A percentile compares a stretch with the other conserved stretches of the same genome.
Evolutionary conservation across 2,329 filamentous ascomycete species (phyloP).

Genomic region (Grosmannia serpens): DNA sequence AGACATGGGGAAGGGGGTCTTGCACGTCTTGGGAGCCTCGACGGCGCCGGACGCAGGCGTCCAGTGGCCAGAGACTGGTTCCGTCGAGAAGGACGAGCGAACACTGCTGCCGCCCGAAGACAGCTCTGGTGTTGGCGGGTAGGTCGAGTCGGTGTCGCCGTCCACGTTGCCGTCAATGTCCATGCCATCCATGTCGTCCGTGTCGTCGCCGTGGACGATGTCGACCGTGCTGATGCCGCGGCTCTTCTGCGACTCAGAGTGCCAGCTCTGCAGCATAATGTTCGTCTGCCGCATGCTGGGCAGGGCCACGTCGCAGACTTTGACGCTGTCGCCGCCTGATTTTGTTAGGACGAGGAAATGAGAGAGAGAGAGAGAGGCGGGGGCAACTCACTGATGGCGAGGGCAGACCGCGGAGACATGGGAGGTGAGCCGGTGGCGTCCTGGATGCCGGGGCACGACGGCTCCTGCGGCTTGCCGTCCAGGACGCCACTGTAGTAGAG

Average conservation of each 20-base stretch:
- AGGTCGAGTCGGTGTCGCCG: not conserved
- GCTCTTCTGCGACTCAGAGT: not conserved
- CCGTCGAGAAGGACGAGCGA: constrained; percentile 6
- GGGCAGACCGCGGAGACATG: not conserved
- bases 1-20: not conserved
- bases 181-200: not conserved
- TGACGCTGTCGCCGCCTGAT: not conserved
- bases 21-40: not conserved
- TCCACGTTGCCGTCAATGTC: not conserved
- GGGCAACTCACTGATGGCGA: not conserved
- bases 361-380: not conserved
- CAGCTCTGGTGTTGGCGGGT: not conserved
- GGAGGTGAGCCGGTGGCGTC: not conserved
- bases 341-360: not conserved
- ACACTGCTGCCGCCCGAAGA: constrained; percentile 1
- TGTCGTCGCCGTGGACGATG: not conserved
- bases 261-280: constrained; percentile 10
- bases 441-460: not conserved
- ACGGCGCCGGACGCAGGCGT: not conserved
- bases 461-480: not conserved
- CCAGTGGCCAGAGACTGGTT: not conserved
- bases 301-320: constrained; percentile 3
- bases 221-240: not conserved
- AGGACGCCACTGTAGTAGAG: constrained; percentile 7
- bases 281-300: constrained; percentile 13